A percentile compares a stretch with the other conserved stretches of the same genome.
These are phyloP conservation scores for Chamaecrista fasciculata DNA, from an alignment of 306 rosid genomes.

Conservation along the genomic window DNA sequence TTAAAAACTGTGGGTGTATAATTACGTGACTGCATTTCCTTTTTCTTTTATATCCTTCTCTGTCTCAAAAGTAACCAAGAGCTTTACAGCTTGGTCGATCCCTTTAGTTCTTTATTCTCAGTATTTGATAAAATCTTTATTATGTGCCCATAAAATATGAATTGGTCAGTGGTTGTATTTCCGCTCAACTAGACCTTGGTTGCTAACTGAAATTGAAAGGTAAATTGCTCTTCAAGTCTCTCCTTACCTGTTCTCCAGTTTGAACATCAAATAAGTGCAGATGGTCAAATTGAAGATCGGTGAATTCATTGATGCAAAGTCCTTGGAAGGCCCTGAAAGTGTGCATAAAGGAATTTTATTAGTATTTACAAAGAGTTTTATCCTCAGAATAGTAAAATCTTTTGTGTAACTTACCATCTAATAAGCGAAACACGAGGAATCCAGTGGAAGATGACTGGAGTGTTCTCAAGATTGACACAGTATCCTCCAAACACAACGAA, in stretches of 20 bases:
- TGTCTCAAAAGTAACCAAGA: conserved; percentile 5
- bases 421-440: conserved; percentile 85
- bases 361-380: conserved; percentile 10
- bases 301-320: conserved; percentile 85
- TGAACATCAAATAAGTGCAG: conserved; percentile 73
- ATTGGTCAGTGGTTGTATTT: conserved; percentile 1
- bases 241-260: conserved; percentile 88
- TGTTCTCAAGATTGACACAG: conserved; percentile 79
- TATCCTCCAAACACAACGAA: conserved; percentile 94
- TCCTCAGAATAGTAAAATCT: conserved; percentile 17
- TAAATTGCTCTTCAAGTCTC: conserved; percentile 16
- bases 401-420: conserved; percentile 61
- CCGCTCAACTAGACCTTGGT: not conserved
- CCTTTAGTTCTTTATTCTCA: not conserved
- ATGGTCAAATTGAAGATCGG: conserved; percentile 86
- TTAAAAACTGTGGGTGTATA: not conserved
- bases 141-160: not conserved
- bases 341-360: conserved; percentile 28
- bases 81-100: conserved; percentile 1
- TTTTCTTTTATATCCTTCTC: not conserved
- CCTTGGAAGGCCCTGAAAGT: conserved; percentile 94
- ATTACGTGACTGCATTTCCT: not conserved
- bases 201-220: conserved; percentile 5
- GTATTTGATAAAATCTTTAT: not conserved
- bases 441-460: conserved; percentile 94